phyloP scores from a whole-genome alignment of 2,329 filamentous ascomycete genomes.

The Annulohypoxylon truncatum region DNA sequence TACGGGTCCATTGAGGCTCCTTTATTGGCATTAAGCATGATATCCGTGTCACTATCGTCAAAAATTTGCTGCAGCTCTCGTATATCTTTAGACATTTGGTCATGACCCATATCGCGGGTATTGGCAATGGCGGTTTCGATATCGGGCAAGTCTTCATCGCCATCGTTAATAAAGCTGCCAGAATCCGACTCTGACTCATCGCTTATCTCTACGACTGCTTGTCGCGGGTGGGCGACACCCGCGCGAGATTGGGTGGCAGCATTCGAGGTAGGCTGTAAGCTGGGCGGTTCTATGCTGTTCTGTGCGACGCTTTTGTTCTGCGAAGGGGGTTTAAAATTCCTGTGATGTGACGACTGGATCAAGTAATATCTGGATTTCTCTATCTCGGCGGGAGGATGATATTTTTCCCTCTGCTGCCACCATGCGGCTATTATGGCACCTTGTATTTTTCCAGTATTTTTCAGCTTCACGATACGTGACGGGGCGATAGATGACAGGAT shows the following conservation, averaged over 20 bases:
- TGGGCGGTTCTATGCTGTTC: neutral
- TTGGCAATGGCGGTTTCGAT: neutral
- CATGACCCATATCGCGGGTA: neutral
- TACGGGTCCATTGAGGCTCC: neutral
- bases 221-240: neutral
- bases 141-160: constrained; percentile 12
- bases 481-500: constrained; percentile 12
- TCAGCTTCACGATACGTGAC: constrained; percentile 21
- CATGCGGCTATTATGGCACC: neutral
- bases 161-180: neutral
- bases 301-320: neutral
- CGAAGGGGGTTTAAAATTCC: constrained; percentile 6
- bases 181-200: constrained; percentile 18
- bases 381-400: constrained; percentile 11
- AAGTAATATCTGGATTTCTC: constrained; percentile 11
- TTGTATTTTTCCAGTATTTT: constrained; percentile 3
- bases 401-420: constrained; percentile 15
- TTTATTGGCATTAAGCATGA: neutral
- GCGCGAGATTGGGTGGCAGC: neutral
- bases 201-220: constrained; percentile 17
- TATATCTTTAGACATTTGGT: neutral
- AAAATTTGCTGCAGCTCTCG: neutral
- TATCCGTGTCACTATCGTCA: constrained; percentile 1
- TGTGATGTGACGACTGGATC: neutral
- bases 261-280: neutral